phyloP scores from a whole-genome alignment of 1,284 basidiomycete genomes.

The Trametes versicolor region DNA sequence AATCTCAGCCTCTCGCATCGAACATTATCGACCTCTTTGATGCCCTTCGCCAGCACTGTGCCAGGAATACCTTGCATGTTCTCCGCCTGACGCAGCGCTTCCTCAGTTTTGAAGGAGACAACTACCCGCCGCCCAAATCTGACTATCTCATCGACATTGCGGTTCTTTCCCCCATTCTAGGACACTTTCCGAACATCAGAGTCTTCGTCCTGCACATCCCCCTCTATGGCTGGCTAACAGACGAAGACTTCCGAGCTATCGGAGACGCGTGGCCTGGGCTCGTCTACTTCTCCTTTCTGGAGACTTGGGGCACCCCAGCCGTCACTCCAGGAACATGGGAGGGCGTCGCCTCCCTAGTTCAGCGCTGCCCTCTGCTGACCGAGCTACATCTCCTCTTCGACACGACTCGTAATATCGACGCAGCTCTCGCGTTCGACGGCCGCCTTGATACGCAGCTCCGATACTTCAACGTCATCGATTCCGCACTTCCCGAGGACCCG shows the following conservation, averaged over 20 bases:
- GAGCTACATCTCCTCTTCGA: neutral
- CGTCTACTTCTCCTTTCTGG: neutral
- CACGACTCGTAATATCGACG: neutral
- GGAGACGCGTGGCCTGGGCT: conserved; percentile 2
- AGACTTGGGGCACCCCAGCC: neutral
- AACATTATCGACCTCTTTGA: neutral
- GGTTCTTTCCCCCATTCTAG: neutral
- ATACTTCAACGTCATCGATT: conserved; percentile 9
- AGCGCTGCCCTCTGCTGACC: neutral
- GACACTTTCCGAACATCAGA: conserved; percentile 7
- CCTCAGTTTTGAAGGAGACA: neutral
- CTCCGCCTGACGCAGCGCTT: neutral
- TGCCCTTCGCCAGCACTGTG: neutral
- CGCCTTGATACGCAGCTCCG: conserved; percentile 1
- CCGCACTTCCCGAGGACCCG: conserved; percentile 3
- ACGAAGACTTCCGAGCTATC: conserved; percentile 5
- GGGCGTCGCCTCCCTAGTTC: neutral
- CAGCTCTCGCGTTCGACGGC: neutral
- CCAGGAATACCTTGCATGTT: neutral
- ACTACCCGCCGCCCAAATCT: neutral
- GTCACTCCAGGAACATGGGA: neutral
- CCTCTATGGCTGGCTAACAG: neutral
- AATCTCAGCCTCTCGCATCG: neutral
- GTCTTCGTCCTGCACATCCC: neutral
- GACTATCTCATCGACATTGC: neutral